Evolutionary conservation across 371 early-diverging fungal species (phyloP).

Genomic region (Catenaria anguillulae): DNA sequence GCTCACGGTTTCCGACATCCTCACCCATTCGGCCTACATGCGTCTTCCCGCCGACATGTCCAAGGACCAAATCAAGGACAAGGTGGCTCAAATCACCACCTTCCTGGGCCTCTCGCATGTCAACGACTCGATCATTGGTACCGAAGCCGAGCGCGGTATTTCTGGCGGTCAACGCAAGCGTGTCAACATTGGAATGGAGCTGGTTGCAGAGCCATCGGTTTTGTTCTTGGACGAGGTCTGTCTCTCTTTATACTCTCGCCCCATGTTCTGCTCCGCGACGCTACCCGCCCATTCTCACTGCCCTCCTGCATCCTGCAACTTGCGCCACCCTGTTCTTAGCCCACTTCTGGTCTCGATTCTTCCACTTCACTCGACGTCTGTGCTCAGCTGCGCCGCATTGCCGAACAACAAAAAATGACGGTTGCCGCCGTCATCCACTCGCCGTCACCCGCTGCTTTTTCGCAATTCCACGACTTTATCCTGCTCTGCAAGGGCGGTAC

Average conservation of each 20-base stretch:
- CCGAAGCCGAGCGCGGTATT: slow-evolving; percentile 45
- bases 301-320: too few species aligned
- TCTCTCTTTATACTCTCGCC: too few species aligned
- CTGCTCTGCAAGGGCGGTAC: slow-evolving; percentile 47
- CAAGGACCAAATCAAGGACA: slow-evolving; percentile 28
- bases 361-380: slow-evolving; percentile 51
- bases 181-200: slow-evolving; percentile 68
- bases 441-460: slow-evolving; percentile 31
- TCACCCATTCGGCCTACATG: slow-evolving; percentile 45
- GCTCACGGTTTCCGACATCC: slow-evolving; percentile 4
- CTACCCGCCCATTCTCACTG: too few species aligned
- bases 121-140: slow-evolving; percentile 48
- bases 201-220: slow-evolving; percentile 45
- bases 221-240: slow-evolving; percentile 34
- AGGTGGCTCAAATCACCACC: slow-evolving; percentile 35
- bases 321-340: not conserved
- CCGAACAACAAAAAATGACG: slow-evolving; percentile 41
- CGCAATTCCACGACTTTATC: slow-evolving; percentile 47
- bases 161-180: slow-evolving; percentile 78
- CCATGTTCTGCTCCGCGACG: too few species aligned
- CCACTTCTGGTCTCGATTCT: slow-evolving; percentile 37
- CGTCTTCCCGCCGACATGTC: slow-evolving; percentile 37
- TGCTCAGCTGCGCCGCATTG: slow-evolving; percentile 34
- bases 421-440: slow-evolving; percentile 60
- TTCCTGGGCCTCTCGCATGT: slow-evolving; percentile 45